phyloP scores from a whole-genome alignment of 306 rosid genomes.

The Quercus engelmannii region DNA sequence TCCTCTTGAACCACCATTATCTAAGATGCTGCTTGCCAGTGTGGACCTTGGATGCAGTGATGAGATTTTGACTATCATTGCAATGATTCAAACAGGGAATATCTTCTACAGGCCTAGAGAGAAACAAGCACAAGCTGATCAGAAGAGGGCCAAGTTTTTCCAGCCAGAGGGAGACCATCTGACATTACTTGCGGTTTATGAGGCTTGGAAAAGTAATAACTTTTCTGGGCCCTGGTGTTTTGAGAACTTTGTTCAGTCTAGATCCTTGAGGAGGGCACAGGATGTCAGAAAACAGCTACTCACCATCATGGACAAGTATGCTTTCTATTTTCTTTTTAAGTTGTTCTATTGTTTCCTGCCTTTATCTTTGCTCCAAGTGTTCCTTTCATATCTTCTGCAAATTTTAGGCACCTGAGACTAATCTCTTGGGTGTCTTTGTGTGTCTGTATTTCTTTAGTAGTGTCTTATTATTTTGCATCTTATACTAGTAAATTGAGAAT shows the following conservation, averaged over 20 bases:
- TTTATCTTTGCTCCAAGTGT: background rate
- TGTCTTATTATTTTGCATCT: background rate
- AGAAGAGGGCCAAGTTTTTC: no score
- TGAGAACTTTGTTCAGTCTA: constrained; percentile 61
- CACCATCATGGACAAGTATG: background rate
- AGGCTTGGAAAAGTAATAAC: constrained; percentile 35
- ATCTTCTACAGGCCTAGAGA: no score
- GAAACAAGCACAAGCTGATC: no score
- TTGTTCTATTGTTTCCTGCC: background rate
- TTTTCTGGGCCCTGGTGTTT: constrained; percentile 88
- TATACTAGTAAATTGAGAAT: background rate
- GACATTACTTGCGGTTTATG: no score
- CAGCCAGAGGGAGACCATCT: no score
- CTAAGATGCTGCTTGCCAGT: no score
- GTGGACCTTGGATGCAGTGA: no score
- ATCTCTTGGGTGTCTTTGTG: background rate
- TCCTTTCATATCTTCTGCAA: background rate
- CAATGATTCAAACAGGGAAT: no score
- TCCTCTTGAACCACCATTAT: no score
- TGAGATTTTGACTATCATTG: no score
- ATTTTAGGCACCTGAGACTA: background rate
- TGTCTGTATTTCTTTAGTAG: background rate
- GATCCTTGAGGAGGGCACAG: no score
- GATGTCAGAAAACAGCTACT: no score
- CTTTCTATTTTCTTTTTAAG: constrained; percentile 35